Conservation (phyloP, 2,329 filamentous ascomycete genomes). For the Xylaria hypoxylon region DNA sequence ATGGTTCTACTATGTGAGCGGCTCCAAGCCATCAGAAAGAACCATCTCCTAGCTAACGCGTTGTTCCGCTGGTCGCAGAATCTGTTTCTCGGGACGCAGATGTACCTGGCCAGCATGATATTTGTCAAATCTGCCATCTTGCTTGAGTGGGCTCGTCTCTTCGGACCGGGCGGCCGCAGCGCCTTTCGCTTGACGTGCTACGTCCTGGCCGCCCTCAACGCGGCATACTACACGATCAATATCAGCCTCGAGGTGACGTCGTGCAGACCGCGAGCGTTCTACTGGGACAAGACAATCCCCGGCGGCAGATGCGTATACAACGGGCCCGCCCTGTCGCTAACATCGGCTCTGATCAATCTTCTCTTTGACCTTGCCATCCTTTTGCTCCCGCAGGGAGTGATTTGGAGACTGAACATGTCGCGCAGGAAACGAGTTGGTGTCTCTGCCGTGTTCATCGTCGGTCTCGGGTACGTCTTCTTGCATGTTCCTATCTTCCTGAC, state of each 20-base stretch:
- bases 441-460: slow-evolving; percentile 46
- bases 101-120: slow-evolving; percentile 13
- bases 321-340: slow-evolving; percentile 22
- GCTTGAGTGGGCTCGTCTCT: slow-evolving; percentile 54
- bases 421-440: slow-evolving; percentile 45
- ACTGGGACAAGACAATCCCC: slow-evolving; percentile 41
- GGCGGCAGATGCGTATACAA: slow-evolving; percentile 35
- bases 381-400: slow-evolving; percentile 46
- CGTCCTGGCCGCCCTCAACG: slow-evolving; percentile 34
- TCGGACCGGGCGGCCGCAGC: slow-evolving; percentile 40
- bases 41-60: too few relatives aligned
- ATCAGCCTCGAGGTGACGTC: not conserved
- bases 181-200: slow-evolving; percentile 41
- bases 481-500: slow-evolving; percentile 20
- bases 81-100: not conserved
- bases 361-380: slow-evolving; percentile 46
- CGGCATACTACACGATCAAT: slow-evolving; percentile 26
- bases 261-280: not conserved
- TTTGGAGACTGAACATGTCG: slow-evolving; percentile 48
- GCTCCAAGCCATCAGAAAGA: not conserved
- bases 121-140: slow-evolving; percentile 56
- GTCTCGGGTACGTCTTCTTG: too few relatives aligned
- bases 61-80: not conserved
- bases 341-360: slow-evolving; percentile 42
- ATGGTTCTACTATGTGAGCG: slow-evolving; percentile 12